Base-by-base conservation (phyloP, 2,329 filamentous ascomycete species). In the Botrytis porri region DNA sequence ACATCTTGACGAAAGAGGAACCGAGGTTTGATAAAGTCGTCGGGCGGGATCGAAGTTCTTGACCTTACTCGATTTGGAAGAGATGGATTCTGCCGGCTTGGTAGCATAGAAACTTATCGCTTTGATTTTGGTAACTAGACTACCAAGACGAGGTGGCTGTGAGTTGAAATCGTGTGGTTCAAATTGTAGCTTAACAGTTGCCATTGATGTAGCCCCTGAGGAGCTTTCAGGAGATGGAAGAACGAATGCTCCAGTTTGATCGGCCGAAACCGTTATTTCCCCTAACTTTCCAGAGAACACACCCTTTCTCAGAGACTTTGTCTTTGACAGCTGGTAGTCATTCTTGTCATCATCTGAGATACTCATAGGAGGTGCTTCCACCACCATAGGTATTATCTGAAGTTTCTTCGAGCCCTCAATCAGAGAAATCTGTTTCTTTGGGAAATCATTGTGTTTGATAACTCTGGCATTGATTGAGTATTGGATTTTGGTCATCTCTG, bases 211-310 rank as follows among this genome's bases (percentile, higher is more conserved):
- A 25, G 75, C 64, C 25, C 74, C 73, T 18, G 63, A 59, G 4
- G 72, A 66, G 1, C 59, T 70, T n/a, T 74, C 71, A 41, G 78
- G 77, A n/a, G 78, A 65, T 59, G 77, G 76, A 18, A 80, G 76
- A n/a, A 78, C 71, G 22, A 81, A 73, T 8, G 80, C 79, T 37
- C 74, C 71, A 20, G 80, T 75, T 73, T 81, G 80, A 10, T 74
- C 75, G 37, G 79, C 76, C 16, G 79, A 78, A 29, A 79, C 77
- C 1, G 79, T 80, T 60, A 81, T 79, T 32, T 75, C 78, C 61
- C 80, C 80, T 3, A 81, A 73, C 66, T 79, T 80, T 18, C 80
- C 80, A 37, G 79, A 80, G 64, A 81, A 81, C 41, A 81, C 72
- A 2, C 80, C 79, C 61, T 81, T 80, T 66, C 76, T 78, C 43